phyloP scores from a whole-genome alignment of 768 basidiomycete genomes.

The Lentinula raphanica region DNA sequence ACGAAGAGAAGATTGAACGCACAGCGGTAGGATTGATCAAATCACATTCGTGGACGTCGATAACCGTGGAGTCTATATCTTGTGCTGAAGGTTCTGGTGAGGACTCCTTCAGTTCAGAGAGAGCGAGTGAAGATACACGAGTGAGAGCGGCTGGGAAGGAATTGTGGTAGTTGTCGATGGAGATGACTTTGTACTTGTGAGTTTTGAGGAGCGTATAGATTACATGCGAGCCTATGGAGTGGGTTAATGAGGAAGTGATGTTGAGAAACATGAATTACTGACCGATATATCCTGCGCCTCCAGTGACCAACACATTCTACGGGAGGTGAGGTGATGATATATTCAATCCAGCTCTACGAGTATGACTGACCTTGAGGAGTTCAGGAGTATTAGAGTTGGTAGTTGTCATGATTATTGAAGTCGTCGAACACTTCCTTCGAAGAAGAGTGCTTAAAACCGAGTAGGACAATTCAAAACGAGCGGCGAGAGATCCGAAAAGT shows the following conservation, averaged over 20 bases:
- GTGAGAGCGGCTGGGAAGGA: constrained; percentile 71
- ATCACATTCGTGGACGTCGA: constrained; percentile 69
- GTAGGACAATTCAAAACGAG: too few species aligned
- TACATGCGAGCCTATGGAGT: constrained; percentile 81
- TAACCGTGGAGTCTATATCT: constrained; percentile 67
- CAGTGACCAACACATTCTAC: constrained; percentile 69
- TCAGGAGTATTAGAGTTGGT: neutral
- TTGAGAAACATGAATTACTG: constrained; percentile 13
- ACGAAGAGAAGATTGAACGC: constrained; percentile 73
- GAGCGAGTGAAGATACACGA: constrained; percentile 77
- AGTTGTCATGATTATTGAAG: neutral
- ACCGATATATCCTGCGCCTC: constrained; percentile 92
- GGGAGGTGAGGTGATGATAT: neutral
- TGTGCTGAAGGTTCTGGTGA: constrained; percentile 41
- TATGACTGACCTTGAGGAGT: neutral
- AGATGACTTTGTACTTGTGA: constrained; percentile 85
- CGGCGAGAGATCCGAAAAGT: too few species aligned
- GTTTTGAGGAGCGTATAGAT: constrained; percentile 82
- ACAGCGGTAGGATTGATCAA: constrained; percentile 70
- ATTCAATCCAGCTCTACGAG: neutral
- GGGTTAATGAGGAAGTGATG: neutral
- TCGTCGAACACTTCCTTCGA: too few species aligned
- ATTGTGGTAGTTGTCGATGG: constrained; percentile 94
- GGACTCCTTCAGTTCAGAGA: constrained; percentile 52
- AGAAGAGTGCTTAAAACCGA: too few species aligned